Evolutionary conservation across 2,329 filamentous ascomycete genomes (phyloP).

Genomic region (Didymella pomorum): DNA sequence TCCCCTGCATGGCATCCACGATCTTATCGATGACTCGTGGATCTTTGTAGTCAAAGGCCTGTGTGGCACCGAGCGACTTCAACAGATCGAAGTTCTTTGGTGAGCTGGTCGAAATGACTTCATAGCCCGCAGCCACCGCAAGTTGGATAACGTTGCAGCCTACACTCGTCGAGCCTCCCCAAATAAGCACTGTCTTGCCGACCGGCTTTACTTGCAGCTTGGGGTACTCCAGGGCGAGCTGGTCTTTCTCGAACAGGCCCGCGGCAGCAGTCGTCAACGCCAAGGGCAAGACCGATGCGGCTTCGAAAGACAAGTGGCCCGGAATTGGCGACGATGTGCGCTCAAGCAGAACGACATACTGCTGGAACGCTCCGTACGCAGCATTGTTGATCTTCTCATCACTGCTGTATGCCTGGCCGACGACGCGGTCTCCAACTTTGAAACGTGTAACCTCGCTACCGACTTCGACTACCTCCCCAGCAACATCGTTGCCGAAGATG

Average conservation of each 20-base stretch:
- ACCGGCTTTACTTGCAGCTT: slow-evolving; percentile 56
- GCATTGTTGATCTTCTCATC: slow-evolving; percentile 19
- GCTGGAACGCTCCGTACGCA: slow-evolving; percentile 61
- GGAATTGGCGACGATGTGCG: slow-evolving; percentile 58
- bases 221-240: slow-evolving; percentile 22
- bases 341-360: slow-evolving; percentile 60
- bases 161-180: slow-evolving; percentile 59
- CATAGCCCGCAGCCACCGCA: slow-evolving; percentile 54
- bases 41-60: slow-evolving; percentile 58
- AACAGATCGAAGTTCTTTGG: slow-evolving; percentile 57
- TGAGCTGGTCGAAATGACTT: slow-evolving; percentile 57
- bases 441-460: slow-evolving; percentile 53
- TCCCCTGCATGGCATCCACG: slow-evolving; percentile 20
- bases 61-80: slow-evolving; percentile 55
- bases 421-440: slow-evolving; percentile 53
- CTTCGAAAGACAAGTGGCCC: slow-evolving; percentile 56
- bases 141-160: slow-evolving; percentile 60
- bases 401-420: slow-evolving; percentile 34
- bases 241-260: slow-evolving; percentile 25
- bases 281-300: slow-evolving; percentile 55
- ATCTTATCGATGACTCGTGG: slow-evolving; percentile 38
- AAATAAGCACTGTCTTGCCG: slow-evolving; percentile 49
- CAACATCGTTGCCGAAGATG: slow-evolving; percentile 51
- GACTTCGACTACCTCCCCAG: slow-evolving; percentile 54
- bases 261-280: slow-evolving; percentile 24